These are phyloP conservation scores for Aspergillus sp. DNA, from an alignment of 2,329 filamentous ascomycete genomes.

Conservation along the genomic window DNA sequence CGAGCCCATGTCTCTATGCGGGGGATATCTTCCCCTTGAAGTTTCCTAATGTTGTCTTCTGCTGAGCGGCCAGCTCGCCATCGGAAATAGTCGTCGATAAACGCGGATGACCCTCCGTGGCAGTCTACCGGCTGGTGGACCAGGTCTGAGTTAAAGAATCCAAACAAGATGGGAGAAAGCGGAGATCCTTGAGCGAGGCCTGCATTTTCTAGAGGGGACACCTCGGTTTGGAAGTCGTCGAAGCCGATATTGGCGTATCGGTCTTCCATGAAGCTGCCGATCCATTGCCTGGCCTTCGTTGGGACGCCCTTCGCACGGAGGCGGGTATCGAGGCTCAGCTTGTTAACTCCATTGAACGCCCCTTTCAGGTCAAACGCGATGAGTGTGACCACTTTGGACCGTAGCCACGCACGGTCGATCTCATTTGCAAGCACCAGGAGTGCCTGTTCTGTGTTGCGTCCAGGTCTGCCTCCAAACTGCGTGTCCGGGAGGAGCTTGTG, in stretches of 20 bases:
- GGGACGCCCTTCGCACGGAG: conserved; percentile 3
- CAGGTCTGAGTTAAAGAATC: conserved; percentile 40
- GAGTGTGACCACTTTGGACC: conserved; percentile 18
- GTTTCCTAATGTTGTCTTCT: too few relatives aligned
- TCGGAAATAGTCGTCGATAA: conserved; percentile 12
- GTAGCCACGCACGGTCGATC: conserved; percentile 17
- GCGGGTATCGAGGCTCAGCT: conserved; percentile 7
- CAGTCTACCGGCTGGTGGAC: conserved; percentile 26
- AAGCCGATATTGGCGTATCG: conserved; percentile 17
- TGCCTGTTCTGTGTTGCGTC: conserved; percentile 21
- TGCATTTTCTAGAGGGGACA: conserved; percentile 6
- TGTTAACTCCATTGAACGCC: conserved; percentile 20
- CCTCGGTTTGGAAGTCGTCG: conserved; percentile 16
- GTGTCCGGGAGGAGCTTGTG: conserved; percentile 22
- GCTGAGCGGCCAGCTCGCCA: too few relatives aligned
- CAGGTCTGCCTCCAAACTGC: conserved; percentile 23
- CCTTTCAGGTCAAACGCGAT: conserved; percentile 20
- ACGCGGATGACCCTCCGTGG: conserved; percentile 29
- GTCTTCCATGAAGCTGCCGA: conserved; percentile 21
- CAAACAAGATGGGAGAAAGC: conserved; percentile 36
- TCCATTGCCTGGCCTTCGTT: conserved; percentile 7
- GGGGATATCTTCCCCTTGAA: too few relatives aligned
- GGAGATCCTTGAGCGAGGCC: conserved; percentile 27
- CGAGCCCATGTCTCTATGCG: too few relatives aligned
- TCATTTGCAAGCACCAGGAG: conserved; percentile 21